Evolutionary conservation across 257 asterid genomes (phyloP).

Genomic region (Nemophila menziesii): DNA sequence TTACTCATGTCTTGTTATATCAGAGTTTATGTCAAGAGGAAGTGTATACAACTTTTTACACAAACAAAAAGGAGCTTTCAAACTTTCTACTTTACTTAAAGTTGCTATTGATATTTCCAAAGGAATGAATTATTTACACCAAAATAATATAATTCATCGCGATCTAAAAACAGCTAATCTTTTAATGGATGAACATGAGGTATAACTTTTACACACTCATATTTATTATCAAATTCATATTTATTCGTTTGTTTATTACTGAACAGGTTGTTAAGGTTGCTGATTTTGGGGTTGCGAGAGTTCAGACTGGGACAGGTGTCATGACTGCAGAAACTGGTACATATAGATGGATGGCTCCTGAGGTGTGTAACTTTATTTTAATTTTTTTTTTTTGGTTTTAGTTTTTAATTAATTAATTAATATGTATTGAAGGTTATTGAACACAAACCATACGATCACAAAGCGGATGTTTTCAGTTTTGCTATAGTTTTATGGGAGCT

Average conservation of each 20-base stretch:
- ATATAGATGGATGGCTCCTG: constrained; percentile 99
- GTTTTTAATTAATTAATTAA: neutral
- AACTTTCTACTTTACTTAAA: constrained; percentile 28
- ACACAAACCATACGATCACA: constrained; percentile 39
- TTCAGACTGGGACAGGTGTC: constrained; percentile 75
- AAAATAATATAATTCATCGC: constrained; percentile 35
- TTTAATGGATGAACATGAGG: constrained; percentile 39
- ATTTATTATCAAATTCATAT: neutral
- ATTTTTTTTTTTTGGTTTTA: neutral
- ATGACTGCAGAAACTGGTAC: constrained; percentile 99
- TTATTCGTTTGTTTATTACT: neutral
- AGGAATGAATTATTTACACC: constrained; percentile 47
- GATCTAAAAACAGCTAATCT: constrained; percentile 46
- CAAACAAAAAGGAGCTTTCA: constrained; percentile 27
- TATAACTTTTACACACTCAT: constrained; percentile 13
- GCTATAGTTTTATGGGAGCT: constrained; percentile 41
- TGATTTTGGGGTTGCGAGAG: constrained; percentile 96
- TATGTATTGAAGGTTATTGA: constrained; percentile 30
- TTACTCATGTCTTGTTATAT: neutral
- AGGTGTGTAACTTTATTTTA: constrained; percentile 33
- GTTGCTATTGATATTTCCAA: constrained; percentile 38
- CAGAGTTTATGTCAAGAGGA: constrained; percentile 44
- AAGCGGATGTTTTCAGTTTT: constrained; percentile 41
- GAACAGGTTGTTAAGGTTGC: constrained; percentile 89
- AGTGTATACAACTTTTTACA: constrained; percentile 28